Conservation (phyloP, 768 basidiomycete species). For the Kwoniella sp. region DNA sequence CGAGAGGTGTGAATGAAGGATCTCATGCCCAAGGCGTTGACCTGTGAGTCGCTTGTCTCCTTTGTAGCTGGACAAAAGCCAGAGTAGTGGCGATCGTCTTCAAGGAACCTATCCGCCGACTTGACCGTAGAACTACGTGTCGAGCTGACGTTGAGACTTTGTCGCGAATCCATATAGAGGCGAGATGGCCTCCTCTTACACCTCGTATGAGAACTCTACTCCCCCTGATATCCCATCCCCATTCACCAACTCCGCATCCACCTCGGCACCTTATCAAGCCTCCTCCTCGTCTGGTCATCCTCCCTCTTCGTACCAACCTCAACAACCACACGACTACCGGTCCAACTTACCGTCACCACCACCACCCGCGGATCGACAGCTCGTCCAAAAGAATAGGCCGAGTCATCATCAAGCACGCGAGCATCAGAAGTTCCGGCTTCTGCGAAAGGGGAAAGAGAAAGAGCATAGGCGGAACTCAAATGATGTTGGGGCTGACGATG, state of each 20-base stretch:
- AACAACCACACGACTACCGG: not conserved
- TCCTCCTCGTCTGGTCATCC: conserved; percentile 13
- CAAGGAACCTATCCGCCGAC: not conserved
- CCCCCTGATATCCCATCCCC: not conserved
- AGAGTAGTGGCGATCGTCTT: conserved; percentile 6
- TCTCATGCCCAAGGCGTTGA: not conserved
- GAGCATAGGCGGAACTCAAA: conserved; percentile 8
- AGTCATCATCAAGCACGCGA: conserved; percentile 8
- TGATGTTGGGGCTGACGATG: conserved; percentile 26
- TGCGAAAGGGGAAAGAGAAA: conserved; percentile 28
- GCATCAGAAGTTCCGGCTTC: conserved; percentile 27
- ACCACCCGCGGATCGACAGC: conserved; percentile 30
- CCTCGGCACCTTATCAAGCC: conserved; percentile 3
- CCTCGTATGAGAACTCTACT: conserved; percentile 3
- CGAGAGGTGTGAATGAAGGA: not conserved
- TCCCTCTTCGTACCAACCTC: not conserved
- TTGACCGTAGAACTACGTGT: not conserved
- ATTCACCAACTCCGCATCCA: conserved; percentile 4
- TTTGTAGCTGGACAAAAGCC: not conserved
- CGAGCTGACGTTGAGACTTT: not conserved
- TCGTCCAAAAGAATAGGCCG: conserved; percentile 26
- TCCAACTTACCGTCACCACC: conserved; percentile 25
- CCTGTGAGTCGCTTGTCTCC: not conserved
- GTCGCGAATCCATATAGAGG: not conserved
- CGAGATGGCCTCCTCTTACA: conserved; percentile 13